Evolutionary conservation across 2,329 filamentous ascomycete genomes (phyloP), one percentile per base, ranked within the genome.

Genomic region (Westerdykella sp.): DNA sequence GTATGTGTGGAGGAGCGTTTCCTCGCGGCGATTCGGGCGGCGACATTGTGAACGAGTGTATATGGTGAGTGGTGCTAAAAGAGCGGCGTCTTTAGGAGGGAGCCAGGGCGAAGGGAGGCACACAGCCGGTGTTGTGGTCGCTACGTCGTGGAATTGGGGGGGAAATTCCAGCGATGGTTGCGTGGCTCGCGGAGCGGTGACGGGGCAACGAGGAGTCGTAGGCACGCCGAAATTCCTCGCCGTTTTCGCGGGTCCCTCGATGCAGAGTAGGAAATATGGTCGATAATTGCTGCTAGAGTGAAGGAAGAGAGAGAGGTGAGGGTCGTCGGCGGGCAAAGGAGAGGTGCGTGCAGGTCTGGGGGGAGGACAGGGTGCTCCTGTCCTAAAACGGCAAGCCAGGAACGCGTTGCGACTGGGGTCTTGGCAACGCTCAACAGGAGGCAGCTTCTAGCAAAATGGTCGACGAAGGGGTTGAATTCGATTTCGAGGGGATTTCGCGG

Each of bases 1-100:
- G 78, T 46, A 84, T 78, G 51, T 83, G 80, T 51, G 80, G 79
- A 48, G 75, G 69, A 40, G 54, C 55, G 38, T 60, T 55, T 35
- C 57, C 54, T 45, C 62, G 54, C 16, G 63, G 60, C 28, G 40
- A 21, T 23, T 43, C 43, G 35, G 55, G 51, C 47, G 56, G 48
- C 49, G 55, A 56, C 53, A 59, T 56, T 50, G 28, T 37, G 31
- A 59, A 54, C 50, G 59, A 63, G 48, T 47, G 57, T 61, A 58
- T 58, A 48, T 46, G 50, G 52, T 60, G 50, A 55, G 55, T 50
- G 48, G 7, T 48, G 46, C 42, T 50, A 48, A 44, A 36, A 49
- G 44, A 48, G 42, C 41, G 45, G 37, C 43, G 41, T 35, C 32
- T 51, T 53, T 57, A 54, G 42, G 49, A 45, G 45, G 41, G 45